Conservation (phyloP, 768 basidiomycete species). For the Clathrus columnatus region DNA sequence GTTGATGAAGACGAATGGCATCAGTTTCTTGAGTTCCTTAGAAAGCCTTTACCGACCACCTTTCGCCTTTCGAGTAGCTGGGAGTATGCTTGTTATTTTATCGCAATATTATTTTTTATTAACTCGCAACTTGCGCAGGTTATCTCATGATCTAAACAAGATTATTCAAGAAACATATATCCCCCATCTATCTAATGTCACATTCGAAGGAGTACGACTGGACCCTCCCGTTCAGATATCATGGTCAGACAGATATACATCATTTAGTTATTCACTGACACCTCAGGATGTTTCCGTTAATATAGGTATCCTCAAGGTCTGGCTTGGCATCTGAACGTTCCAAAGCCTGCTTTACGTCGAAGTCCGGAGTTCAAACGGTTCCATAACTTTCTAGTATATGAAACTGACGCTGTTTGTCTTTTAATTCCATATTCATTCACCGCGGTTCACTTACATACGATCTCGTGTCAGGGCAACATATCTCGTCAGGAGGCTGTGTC, state of each 20-base stretch:
- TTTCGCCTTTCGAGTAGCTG: slow-evolving; percentile 88
- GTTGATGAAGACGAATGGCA: slow-evolving; percentile 77
- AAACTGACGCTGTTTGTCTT: slow-evolving; percentile 84
- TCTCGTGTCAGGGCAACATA: slow-evolving; percentile 69
- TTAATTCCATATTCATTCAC: not conserved
- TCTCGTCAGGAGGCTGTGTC: slow-evolving; percentile 96
- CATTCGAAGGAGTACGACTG: slow-evolving; percentile 67
- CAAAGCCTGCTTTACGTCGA: slow-evolving; percentile 82
- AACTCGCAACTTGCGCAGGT: slow-evolving; percentile 30
- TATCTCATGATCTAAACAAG: slow-evolving; percentile 66
- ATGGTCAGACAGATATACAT: slow-evolving; percentile 43
- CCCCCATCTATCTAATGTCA: slow-evolving; percentile 60
- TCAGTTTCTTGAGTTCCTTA: slow-evolving; percentile 52
- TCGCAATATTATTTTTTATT: slow-evolving; percentile 15
- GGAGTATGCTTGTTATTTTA: slow-evolving; percentile 41
- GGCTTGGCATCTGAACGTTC: slow-evolving; percentile 93
- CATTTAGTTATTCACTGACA: not conserved
- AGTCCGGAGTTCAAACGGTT: slow-evolving; percentile 88
- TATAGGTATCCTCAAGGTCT: slow-evolving; percentile 88
- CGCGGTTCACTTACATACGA: not conserved
- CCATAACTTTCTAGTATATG: slow-evolving; percentile 92
- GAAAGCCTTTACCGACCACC: slow-evolving; percentile 78
- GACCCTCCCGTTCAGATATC: slow-evolving; percentile 76
- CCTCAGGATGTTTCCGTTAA: too few relatives aligned
- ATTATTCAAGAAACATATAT: slow-evolving; percentile 73